phyloP scores from a whole-genome alignment of 2,329 filamentous ascomycete genomes.

The Pyricularia sp. region DNA sequence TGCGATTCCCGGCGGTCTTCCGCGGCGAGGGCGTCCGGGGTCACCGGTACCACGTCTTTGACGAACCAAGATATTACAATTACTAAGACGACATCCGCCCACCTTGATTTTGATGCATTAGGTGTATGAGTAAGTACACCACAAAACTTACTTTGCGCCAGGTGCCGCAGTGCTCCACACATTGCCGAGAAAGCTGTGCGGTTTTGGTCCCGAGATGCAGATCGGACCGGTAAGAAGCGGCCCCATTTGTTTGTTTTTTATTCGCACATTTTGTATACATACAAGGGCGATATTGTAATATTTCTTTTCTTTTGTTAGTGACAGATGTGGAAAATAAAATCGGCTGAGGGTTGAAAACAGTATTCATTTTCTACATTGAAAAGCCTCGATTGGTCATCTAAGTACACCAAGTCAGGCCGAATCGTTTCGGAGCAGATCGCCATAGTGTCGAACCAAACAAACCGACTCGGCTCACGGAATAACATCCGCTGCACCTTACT shows the following conservation, averaged over 20 bases:
- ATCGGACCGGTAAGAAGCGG: background rate
- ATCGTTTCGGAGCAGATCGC: no score
- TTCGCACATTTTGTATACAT: background rate
- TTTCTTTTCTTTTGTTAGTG: background rate
- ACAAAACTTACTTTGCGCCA: background rate
- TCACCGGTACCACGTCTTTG: conserved; percentile 89
- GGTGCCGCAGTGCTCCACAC: background rate
- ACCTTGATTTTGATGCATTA: background rate
- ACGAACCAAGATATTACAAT: conserved; percentile 67
- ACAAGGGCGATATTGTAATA: background rate
- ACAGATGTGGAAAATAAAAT: background rate
- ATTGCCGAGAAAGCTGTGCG: background rate
- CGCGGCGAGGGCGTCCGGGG: conserved; percentile 74
- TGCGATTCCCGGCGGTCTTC: conserved; percentile 76
- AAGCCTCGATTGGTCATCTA: background rate
- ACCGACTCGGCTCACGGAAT: background rate
- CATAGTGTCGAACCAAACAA: background rate
- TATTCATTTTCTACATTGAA: background rate
- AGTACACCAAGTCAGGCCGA: background rate
- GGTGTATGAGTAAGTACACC: background rate
- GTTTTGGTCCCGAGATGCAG: background rate
- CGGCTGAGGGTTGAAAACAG: no score
- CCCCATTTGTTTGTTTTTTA: background rate
- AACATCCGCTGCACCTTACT: background rate
- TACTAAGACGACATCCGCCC: conserved; percentile 15